Percentiles rank a stretch among this genome's conserved stretches.
Evolutionary conservation across 2,329 filamentous ascomycete species (phyloP).

Genomic region (Epicoccum nigrum): DNA sequence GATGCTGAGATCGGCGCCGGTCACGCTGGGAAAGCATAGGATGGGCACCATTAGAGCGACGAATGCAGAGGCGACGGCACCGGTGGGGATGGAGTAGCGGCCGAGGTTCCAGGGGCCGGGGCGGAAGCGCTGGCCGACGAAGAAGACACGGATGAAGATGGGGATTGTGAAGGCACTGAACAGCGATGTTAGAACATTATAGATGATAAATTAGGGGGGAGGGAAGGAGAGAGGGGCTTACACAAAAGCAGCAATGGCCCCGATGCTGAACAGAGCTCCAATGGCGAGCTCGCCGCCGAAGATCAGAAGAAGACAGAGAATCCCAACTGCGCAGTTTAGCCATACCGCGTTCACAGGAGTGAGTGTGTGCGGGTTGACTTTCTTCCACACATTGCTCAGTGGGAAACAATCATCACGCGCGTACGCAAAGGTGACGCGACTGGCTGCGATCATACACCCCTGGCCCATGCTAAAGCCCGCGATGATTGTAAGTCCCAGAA

Average conservation of each 20-base stretch:
- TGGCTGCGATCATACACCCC: constrained; percentile 72
- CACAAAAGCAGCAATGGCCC: constrained; percentile 71
- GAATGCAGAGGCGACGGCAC: constrained; percentile 63
- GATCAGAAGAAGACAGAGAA: constrained; percentile 66
- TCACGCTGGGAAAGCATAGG: constrained; percentile 67
- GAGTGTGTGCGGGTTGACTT: constrained; percentile 64
- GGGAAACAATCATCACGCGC: constrained; percentile 75
- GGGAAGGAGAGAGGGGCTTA: constrained; percentile 22
- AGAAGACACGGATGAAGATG: constrained; percentile 64
- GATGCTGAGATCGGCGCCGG: constrained; percentile 59
- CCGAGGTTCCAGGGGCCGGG: constrained; percentile 73
- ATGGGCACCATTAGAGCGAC: constrained; percentile 72
- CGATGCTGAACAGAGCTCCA: constrained; percentile 72
- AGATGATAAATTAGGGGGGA: neutral
- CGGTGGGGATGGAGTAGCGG: constrained; percentile 62
- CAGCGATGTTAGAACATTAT: neutral
- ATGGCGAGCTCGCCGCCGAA: constrained; percentile 68
- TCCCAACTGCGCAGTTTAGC: constrained; percentile 67
- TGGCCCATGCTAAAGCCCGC: constrained; percentile 76
- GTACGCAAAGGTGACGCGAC: constrained; percentile 74
- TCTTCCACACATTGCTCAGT: constrained; percentile 62
- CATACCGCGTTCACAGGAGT: constrained; percentile 75
- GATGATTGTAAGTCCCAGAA: constrained; percentile 70
- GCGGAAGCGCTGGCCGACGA: constrained; percentile 68
- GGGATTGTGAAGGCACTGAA: constrained; percentile 59